These are phyloP conservation scores for Sclerotinia sclerotiorum DNA, from an alignment of 2,329 filamentous ascomycete genomes.

Conservation along the genomic window DNA sequence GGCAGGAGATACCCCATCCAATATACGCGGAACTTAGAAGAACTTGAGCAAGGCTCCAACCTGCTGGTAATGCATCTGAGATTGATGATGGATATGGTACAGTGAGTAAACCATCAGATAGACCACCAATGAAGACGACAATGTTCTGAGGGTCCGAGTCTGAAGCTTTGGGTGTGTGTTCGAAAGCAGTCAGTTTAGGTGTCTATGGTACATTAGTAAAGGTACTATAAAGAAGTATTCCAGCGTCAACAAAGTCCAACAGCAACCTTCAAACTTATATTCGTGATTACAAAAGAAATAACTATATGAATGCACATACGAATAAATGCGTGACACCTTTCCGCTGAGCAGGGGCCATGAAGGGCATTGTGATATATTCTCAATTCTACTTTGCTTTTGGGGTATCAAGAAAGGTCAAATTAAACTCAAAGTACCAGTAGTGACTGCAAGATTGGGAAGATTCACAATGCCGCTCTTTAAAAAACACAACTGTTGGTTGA, in stretches of 20 bases:
- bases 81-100: constrained; percentile 50
- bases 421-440: not conserved
- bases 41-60: constrained; percentile 50
- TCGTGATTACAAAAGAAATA: not conserved
- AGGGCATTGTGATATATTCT: not conserved
- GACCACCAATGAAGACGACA: constrained; percentile 55
- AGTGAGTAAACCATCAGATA: constrained; percentile 53
- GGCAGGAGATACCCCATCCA: constrained; percentile 46
- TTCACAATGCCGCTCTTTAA: not conserved
- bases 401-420: not conserved
- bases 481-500: not conserved
- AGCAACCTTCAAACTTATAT: not conserved
- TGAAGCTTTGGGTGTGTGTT: constrained; percentile 34
- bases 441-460: not conserved
- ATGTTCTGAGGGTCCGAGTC: constrained; percentile 43
- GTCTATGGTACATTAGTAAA: constrained; percentile 29
- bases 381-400: too few species aligned
- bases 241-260: not conserved
- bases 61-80: constrained; percentile 35
- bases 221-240: not conserved
- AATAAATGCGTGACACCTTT: constrained; percentile 29
- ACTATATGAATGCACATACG: constrained; percentile 23
- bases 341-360: constrained; percentile 10
- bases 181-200: constrained; percentile 39
- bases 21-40: constrained; percentile 46